Percentiles rank a stretch among this genome's conserved stretches.
Evolutionary conservation across 257 asterid genomes (phyloP).

Genomic region (Capsicum chinense): DNA sequence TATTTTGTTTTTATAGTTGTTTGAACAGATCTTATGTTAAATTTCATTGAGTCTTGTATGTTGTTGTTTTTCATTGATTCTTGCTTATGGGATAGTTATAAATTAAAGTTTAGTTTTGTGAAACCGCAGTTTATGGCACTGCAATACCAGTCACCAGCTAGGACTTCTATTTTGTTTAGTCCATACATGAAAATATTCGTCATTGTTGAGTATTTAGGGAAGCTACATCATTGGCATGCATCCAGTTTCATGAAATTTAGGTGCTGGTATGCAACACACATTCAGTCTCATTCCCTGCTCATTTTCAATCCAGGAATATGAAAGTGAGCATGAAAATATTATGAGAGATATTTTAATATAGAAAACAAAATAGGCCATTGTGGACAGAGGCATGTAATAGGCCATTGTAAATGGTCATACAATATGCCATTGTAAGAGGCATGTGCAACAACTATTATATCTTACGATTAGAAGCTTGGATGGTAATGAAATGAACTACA

Average conservation of each 20-base stretch:
- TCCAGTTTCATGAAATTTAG: constrained; percentile 74
- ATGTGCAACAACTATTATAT: too few species aligned
- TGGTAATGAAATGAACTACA: constrained; percentile 5
- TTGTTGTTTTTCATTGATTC: too few species aligned
- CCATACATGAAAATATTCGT: constrained; percentile 56
- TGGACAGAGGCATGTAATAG: neutral
- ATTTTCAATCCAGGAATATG: neutral
- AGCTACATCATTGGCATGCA: constrained; percentile 72
- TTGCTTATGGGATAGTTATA: too few species aligned
- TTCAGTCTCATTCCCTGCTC: constrained; percentile 47
- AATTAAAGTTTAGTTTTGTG: constrained; percentile 55
- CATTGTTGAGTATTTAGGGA: constrained; percentile 63
- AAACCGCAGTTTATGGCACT: constrained; percentile 60
- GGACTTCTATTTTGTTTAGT: constrained; percentile 43
- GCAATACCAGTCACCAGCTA: constrained; percentile 94
- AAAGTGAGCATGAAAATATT: neutral
- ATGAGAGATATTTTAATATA: neutral
- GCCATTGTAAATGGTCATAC: neutral
- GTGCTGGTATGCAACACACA: constrained; percentile 87
- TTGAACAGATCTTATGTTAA: too few species aligned
- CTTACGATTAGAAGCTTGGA: too few species aligned
- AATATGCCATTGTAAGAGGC: constrained; percentile 11
- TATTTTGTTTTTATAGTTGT: too few species aligned
- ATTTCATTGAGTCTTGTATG: too few species aligned
- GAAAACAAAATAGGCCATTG: neutral